phyloP scores from a whole-genome alignment of 495 filamentous ascomycete species.

The Amphirosellinia nigrospora region DNA sequence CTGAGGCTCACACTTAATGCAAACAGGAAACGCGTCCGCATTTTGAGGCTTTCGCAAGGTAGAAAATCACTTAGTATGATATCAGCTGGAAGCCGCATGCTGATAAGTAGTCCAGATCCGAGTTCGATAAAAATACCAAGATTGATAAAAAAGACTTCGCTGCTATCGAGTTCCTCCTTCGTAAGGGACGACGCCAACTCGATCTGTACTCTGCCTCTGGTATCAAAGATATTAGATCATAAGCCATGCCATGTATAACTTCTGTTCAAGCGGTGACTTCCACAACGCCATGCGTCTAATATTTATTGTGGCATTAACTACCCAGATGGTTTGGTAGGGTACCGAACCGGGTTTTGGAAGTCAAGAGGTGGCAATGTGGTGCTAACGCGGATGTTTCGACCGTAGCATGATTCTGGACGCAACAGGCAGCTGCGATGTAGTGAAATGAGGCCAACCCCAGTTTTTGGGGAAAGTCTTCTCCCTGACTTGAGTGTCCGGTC shows the following conservation, averaged over 20 bases:
- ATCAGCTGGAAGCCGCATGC: background rate
- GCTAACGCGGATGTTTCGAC: background rate
- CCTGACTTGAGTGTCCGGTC: constrained; percentile 1
- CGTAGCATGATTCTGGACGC: background rate
- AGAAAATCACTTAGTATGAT: constrained; percentile 17
- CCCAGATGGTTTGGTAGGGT: no score
- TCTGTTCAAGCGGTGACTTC: constrained; percentile 11
- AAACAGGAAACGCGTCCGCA: constrained; percentile 45
- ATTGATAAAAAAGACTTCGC: constrained; percentile 88
- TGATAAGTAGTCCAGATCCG: constrained; percentile 55
- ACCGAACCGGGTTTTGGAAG: background rate
- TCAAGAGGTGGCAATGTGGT: background rate
- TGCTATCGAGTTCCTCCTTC: constrained; percentile 85
- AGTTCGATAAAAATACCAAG: constrained; percentile 74
- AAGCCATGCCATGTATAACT: constrained; percentile 26
- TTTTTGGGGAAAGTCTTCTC: constrained; percentile 20
- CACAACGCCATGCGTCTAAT: background rate
- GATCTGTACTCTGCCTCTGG: constrained; percentile 83
- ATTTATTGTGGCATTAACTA: background rate
- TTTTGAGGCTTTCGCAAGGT: constrained; percentile 52
- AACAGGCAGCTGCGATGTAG: constrained; percentile 3
- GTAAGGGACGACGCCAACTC: constrained; percentile 83
- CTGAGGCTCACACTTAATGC: background rate
- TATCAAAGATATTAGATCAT: constrained; percentile 76
- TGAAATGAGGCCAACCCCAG: background rate